Evolutionary conservation across 108 stramenopile species (phyloP), one percentile per base, ranked within the genome.

Genomic region (Hondaea fermentalgiana): DNA sequence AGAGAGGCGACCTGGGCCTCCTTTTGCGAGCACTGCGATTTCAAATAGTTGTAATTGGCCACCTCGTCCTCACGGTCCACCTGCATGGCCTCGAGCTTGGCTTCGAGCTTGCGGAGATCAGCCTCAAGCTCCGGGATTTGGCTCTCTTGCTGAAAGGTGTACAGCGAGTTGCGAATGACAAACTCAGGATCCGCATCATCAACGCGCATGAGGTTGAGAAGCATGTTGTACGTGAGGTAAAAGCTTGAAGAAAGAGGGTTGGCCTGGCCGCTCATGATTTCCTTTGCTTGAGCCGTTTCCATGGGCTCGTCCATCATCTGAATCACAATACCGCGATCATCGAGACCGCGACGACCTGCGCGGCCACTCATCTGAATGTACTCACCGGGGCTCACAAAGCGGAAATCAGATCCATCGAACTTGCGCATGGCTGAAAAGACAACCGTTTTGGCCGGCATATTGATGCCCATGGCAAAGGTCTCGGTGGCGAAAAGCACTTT

Each of bases 391-490:
- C 57, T 89, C 60, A 92, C 53, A 72, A 90, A 94, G 44, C 94
- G 92, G 72, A 93, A 93, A 57, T 93, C 92, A 19, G 72, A 35
- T 19, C 99, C 99, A 90, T 99, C 99, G 93, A 95, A 99, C 91
- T 99, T 99, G 58, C 97, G 90, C 1, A 95, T 97, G 87, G 96
- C 97, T 45, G 98, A 99, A 90, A 99, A 99, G 10, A 99, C 98
- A 14, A 99, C 99, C 5, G 99, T 99, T 89, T 97, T 96, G n/a
- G 99, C 99, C 16, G 99, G 99, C 98, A 99, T 99, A 93, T 99
- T 99, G 90, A 99, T 97, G 23, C 99, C 99, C 88, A 99, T 99
- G 44, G 96, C 94, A 90, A 99, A 99, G 5, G 99, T 99, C 87
- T 99, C 99, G 3, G 99, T 99, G 23, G 99, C 98, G 92, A 99